These are phyloP conservation scores for Vitis vinifera DNA, from an alignment of 164 flowering plant species.

Conservation along the genomic window ASM3070453v1 NC_081819.1:18068501-18069000, in stretches of 20 bases:
- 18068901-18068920: too few relatives aligned
- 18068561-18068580: neutral
- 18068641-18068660: neutral
- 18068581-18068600: conserved; percentile 16
- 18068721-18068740: conserved; percentile 43
- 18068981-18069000: too few relatives aligned
- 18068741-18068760: conserved; percentile 55
- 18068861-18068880: neutral
- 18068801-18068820: conserved; percentile 82
- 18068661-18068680: neutral
- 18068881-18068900: neutral
- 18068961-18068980: too few relatives aligned
- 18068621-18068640: neutral
- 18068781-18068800: conserved; percentile 66
- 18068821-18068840: conserved; percentile 54
- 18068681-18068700: too few relatives aligned
- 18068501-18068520: neutral
- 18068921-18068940: too few relatives aligned
- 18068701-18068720: conserved; percentile 55
- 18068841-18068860: neutral
- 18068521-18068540: neutral
- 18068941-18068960: too few relatives aligned
- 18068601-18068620: conserved; percentile 12
- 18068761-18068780: conserved; percentile 70
- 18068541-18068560: neutral